Percentiles rank a stretch among this genome's conserved stretches.
Conservation (phyloP, 176 grass and related monocot genomes). For the Cymbopogon citratus region DNA sequence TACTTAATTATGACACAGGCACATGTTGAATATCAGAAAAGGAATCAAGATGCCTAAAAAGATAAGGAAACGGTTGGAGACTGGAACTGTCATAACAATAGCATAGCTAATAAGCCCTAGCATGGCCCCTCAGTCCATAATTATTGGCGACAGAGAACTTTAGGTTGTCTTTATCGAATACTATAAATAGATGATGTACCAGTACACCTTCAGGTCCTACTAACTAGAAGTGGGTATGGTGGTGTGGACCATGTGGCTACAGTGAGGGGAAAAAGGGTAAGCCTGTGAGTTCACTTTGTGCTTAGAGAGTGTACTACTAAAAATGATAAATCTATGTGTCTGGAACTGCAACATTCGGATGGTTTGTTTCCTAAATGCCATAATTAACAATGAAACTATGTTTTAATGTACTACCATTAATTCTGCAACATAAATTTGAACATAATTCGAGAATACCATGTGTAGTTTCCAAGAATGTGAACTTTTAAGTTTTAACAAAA, state of each 20-base stretch:
- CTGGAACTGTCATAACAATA: background rate
- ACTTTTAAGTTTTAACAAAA: background rate
- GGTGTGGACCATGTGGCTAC: background rate
- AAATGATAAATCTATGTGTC: background rate
- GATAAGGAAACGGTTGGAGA: background rate
- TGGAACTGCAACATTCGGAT: background rate
- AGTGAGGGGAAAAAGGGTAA: slow-evolving; percentile 16
- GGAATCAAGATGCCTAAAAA: background rate
- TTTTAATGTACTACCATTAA: background rate
- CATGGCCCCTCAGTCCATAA: background rate
- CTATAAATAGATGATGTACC: background rate
- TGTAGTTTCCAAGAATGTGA: background rate
- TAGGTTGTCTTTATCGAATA: background rate
- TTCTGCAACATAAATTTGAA: background rate
- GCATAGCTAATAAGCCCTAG: background rate
- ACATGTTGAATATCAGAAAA: slow-evolving; percentile 22
- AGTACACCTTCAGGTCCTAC: slow-evolving; percentile 2
- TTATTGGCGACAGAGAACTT: background rate
- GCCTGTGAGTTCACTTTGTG: background rate
- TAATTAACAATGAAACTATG: background rate
- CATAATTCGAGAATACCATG: background rate
- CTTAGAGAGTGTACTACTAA: background rate
- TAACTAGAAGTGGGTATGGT: background rate
- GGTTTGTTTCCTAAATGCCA: background rate
- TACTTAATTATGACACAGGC: background rate